Evolutionary conservation across 2,329 filamentous ascomycete genomes (phyloP).

Genomic region (Colletotrichum orchidophilum): DNA sequence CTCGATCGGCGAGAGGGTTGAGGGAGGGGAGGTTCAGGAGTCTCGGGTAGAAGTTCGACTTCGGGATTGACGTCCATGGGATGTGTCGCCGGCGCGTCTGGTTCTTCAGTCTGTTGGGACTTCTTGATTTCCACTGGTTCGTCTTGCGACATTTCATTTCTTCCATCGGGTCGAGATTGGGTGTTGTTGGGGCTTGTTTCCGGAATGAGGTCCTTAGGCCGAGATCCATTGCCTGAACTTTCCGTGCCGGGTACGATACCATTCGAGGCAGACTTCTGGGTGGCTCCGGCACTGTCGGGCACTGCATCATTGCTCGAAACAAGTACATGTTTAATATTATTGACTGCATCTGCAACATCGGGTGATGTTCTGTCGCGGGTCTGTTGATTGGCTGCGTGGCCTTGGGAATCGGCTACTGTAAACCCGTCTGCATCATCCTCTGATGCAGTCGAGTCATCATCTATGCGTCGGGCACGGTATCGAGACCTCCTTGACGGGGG

Average conservation of each 20-base stretch:
- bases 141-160: background rate
- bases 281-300: slow-evolving; percentile 26
- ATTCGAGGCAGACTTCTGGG: slow-evolving; percentile 6
- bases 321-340: background rate
- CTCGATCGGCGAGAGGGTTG: slow-evolving; percentile 24
- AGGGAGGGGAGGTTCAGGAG: background rate
- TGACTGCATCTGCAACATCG: background rate
- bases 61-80: background rate
- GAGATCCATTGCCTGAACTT: slow-evolving; percentile 29
- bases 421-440: slow-evolving; percentile 28
- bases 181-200: slow-evolving; percentile 42
- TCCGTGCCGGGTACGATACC: slow-evolving; percentile 6
- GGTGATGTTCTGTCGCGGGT: background rate
- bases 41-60: background rate
- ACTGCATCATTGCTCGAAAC: slow-evolving; percentile 30
- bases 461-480: background rate
- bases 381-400: background rate
- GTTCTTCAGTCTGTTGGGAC: background rate
- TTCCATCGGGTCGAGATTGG: slow-evolving; percentile 9
- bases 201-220: slow-evolving; percentile 38
- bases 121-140: background rate
- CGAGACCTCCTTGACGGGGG: background rate
- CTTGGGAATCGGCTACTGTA: slow-evolving; percentile 35
- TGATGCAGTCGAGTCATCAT: background rate
- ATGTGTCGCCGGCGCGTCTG: background rate